These are phyloP conservation scores for Conringia planisiliqua DNA, from an alignment of 345 rosid genomes.

Conservation along the genomic window DNA sequence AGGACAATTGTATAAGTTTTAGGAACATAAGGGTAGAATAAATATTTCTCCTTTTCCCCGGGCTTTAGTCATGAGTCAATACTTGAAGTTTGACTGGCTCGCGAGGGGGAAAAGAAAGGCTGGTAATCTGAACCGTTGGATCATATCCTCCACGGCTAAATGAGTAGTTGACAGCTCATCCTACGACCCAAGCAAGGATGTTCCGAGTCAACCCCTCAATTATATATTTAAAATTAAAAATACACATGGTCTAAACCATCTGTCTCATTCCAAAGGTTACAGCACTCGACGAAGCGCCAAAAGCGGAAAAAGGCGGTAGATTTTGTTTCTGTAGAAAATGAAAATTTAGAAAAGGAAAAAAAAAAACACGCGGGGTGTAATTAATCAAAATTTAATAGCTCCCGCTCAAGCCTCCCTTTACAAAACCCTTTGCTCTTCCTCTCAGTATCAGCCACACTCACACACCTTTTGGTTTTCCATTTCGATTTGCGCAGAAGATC, in stretches of 20 bases:
- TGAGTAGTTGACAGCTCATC: slow-evolving; percentile 16
- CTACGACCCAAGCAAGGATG: neutral
- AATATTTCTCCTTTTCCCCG: neutral
- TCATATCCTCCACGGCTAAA: neutral
- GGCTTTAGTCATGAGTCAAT: slow-evolving; percentile 7
- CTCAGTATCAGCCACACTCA: neutral
- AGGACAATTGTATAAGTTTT: neutral
- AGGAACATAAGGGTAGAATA: neutral
- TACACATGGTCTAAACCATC: neutral
- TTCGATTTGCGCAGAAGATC: neutral
- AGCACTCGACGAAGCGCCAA: neutral
- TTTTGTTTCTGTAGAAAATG: neutral
- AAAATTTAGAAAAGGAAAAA: neutral
- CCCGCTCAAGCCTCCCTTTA: slow-evolving; percentile 24
- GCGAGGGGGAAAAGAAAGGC: too few relatives aligned
- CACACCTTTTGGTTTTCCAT: neutral
- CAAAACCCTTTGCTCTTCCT: neutral
- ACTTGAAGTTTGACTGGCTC: slow-evolving; percentile 25
- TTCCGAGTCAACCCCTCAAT: neutral
- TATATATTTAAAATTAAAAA: neutral
- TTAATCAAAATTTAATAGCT: slow-evolving; percentile 8
- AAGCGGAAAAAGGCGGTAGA: slow-evolving; percentile 7
- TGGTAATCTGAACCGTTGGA: slow-evolving; percentile 16
- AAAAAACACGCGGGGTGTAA: neutral
- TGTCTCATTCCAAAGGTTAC: neutral